phyloP scores from a whole-genome alignment of 1,284 basidiomycete genomes.

The Xerocomus amazonicus region DNA sequence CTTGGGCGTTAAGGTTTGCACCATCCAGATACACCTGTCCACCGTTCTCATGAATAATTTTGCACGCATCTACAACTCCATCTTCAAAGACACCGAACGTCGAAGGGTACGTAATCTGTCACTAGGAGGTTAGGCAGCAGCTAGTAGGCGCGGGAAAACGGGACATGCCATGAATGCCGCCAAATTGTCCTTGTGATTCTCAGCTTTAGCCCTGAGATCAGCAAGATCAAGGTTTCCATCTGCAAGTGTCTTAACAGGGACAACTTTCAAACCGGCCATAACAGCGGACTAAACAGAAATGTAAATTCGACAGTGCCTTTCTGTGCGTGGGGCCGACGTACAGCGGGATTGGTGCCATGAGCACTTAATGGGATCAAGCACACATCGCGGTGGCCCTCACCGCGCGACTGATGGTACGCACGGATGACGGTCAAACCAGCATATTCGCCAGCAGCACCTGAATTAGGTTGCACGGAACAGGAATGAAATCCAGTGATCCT shows the following conservation, averaged over 20 bases:
- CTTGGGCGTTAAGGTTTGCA: constrained; percentile 94
- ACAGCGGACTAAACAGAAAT: constrained; percentile 69
- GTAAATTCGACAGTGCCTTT: constrained; percentile 10
- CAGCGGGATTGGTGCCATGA: constrained; percentile 94
- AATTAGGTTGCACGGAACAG: constrained; percentile 96
- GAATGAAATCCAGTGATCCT: constrained; percentile 94
- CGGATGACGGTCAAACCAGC: constrained; percentile 91
- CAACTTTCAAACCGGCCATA: constrained; percentile 97
- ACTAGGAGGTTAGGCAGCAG: neutral
- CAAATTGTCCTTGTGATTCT: constrained; percentile 86
- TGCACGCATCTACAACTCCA: constrained; percentile 87
- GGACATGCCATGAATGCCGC: constrained; percentile 91
- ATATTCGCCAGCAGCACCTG: constrained; percentile 95
- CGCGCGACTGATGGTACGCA: constrained; percentile 89
- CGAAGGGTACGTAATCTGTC: constrained; percentile 88
- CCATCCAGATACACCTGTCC: constrained; percentile 98
- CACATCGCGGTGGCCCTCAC: constrained; percentile 83
- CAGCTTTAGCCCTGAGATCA: constrained; percentile 85
- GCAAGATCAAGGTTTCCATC: constrained; percentile 89
- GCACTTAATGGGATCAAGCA: constrained; percentile 95
- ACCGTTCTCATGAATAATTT: constrained; percentile 91
- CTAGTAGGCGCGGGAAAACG: constrained; percentile 20
- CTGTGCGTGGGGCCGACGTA: constrained; percentile 35
- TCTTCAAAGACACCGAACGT: constrained; percentile 98
- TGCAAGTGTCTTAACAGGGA: constrained; percentile 83